A percentile compares a stretch with the other conserved stretches of the same genome.
Conservation (phyloP, 768 basidiomycete species). For the Lactarius sanguifluus region DNA sequence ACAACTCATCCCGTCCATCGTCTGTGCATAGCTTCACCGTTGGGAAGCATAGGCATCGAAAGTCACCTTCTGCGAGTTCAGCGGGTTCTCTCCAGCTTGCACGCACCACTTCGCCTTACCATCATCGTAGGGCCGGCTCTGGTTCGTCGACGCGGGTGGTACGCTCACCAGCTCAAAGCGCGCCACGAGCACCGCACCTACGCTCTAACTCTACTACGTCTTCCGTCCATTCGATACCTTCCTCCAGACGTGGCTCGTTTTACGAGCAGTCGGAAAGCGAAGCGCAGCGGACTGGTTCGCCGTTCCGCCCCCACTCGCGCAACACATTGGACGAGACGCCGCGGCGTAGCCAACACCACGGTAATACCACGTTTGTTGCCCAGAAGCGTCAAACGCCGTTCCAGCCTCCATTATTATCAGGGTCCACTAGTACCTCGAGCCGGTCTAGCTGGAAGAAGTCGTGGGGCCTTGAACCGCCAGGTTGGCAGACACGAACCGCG, state of each 20-base stretch:
- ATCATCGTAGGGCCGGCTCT: slow-evolving; percentile 76
- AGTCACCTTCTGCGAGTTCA: slow-evolving; percentile 78
- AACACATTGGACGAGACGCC: slow-evolving; percentile 50
- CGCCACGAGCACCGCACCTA: slow-evolving; percentile 52
- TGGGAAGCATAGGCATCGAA: slow-evolving; percentile 58
- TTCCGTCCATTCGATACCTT: slow-evolving; percentile 71
- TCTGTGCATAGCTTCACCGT: slow-evolving; percentile 79
- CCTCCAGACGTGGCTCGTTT: slow-evolving; percentile 75
- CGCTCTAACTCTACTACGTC: slow-evolving; percentile 78
- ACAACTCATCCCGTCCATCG: slow-evolving; percentile 70
- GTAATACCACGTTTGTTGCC: slow-evolving; percentile 68
- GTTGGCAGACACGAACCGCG: slow-evolving; percentile 67
- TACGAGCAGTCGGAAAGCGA: slow-evolving; percentile 75
- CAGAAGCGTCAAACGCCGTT: slow-evolving; percentile 81
- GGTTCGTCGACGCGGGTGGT: slow-evolving; percentile 83
- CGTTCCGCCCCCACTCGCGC: slow-evolving; percentile 53
- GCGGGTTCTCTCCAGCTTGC: slow-evolving; percentile 56
- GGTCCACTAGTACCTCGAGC: slow-evolving; percentile 47
- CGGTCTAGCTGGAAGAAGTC: slow-evolving; percentile 86
- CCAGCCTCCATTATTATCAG: slow-evolving; percentile 43
- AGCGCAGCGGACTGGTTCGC: slow-evolving; percentile 60
- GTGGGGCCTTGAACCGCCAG: slow-evolving; percentile 85
- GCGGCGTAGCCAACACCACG: slow-evolving; percentile 38
- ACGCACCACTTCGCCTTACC: slow-evolving; percentile 78
- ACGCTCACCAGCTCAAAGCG: slow-evolving; percentile 48